Conservation (phyloP, 176 grass and related monocot genomes). For the Aegilops bicornis region DNA sequence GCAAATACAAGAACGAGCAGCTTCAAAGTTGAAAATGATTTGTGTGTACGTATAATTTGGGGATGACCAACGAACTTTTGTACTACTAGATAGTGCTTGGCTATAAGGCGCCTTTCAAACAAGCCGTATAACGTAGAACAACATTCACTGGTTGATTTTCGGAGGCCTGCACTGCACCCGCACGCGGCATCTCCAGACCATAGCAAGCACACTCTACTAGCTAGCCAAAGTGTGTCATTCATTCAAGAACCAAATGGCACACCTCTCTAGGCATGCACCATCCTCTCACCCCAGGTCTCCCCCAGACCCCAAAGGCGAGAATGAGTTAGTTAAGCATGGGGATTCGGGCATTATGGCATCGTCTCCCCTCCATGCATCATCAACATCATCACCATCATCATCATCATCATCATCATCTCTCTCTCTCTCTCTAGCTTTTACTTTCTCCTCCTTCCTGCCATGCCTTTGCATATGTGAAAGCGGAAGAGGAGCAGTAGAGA, state of each 20-base stretch:
- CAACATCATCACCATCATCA: not conserved
- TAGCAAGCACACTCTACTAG: not conserved
- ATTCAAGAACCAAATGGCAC: constrained; percentile 43
- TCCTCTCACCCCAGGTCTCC: constrained; percentile 38
- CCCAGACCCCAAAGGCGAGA: constrained; percentile 49
- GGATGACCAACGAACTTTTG: not conserved
- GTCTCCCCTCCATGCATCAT: not conserved
- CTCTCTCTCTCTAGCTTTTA: not conserved
- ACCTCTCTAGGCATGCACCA: constrained; percentile 46
- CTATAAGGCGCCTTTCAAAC: not conserved
- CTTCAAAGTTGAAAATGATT: not conserved
- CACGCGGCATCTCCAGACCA: constrained; percentile 17
- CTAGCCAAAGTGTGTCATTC: constrained; percentile 29
- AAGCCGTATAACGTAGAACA: not conserved
- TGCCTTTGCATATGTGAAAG: not conserved
- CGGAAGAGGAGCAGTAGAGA: not conserved
- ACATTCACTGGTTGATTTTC: not conserved
- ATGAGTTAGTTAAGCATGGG: constrained; percentile 86
- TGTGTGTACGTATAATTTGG: not conserved
- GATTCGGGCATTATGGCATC: constrained; percentile 66
- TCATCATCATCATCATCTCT: not conserved
- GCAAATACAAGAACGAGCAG: not conserved
- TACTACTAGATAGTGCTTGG: not conserved
- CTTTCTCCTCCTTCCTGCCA: constrained; percentile 22
- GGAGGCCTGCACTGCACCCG: not conserved